Conservation (phyloP, 257 asterid genomes). For the Solanum commersonii region DNA sequence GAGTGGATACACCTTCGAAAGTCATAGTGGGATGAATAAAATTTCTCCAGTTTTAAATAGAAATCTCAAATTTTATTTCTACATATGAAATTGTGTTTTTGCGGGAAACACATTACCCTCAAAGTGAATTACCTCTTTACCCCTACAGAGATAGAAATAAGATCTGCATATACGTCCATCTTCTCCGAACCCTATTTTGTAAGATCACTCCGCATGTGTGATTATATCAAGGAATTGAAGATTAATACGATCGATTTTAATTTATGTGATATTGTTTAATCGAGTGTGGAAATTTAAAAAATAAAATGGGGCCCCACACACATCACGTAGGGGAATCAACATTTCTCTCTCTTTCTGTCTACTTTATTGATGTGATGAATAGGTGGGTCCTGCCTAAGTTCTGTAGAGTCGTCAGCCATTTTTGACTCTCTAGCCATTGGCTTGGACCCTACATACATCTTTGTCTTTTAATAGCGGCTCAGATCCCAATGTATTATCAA, state of each 20-base stretch:
- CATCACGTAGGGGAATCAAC: not conserved
- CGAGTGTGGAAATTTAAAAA: accelerated
- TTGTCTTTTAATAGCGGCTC: not conserved
- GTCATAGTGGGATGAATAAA: not conserved
- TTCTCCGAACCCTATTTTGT: no score
- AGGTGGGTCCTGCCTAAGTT: not conserved
- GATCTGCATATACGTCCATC: no score
- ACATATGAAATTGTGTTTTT: not conserved
- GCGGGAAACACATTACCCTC: accelerated
- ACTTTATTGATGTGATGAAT: not conserved
- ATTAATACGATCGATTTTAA: no score
- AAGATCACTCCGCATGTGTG: not conserved
- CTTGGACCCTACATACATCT: not conserved
- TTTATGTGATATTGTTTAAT: not conserved
- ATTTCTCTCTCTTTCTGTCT: not conserved
- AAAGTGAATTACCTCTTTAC: not conserved
- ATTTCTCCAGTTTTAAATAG: not conserved
- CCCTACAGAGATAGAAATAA: no score
- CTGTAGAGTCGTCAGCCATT: not conserved
- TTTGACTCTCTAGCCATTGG: not conserved
- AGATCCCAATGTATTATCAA: not conserved
- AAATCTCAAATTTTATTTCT: accelerated
- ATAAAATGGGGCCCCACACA: not conserved
- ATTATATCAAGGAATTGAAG: not conserved
- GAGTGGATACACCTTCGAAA: not conserved